Percentiles rank a stretch among this genome's conserved stretches.
Evolutionary conservation across 768 basidiomycete genomes (phyloP).

Genomic region (Tulasnella sp.): DNA sequence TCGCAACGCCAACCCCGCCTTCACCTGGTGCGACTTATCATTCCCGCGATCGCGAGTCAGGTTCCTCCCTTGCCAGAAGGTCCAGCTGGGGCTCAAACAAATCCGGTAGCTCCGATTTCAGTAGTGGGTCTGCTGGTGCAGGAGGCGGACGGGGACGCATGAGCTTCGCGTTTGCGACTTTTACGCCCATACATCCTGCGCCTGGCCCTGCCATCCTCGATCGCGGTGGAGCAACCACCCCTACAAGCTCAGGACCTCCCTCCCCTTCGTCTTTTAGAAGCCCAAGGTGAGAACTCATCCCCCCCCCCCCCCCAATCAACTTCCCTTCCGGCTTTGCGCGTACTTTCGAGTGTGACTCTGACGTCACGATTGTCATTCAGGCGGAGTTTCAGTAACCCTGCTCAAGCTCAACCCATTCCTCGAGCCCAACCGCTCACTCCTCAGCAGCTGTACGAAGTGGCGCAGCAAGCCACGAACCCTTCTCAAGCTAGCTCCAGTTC

Average conservation of each 20-base stretch:
- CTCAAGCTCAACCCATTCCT: constrained; percentile 32
- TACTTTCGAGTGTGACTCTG: constrained; percentile 36
- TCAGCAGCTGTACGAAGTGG: constrained; percentile 68
- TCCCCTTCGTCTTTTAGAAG: constrained; percentile 21
- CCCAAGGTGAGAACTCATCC: constrained; percentile 27
- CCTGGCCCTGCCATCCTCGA: constrained; percentile 4
- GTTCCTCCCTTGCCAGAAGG: constrained; percentile 3
- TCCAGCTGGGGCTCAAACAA: constrained; percentile 28
- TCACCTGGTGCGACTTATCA: constrained; percentile 13
- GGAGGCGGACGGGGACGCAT: constrained; percentile 34
- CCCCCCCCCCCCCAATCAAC: constrained; percentile 33
- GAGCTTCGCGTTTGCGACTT: constrained; percentile 62
- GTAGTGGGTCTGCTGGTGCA: constrained; percentile 24
- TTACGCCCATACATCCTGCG: constrained; percentile 33
- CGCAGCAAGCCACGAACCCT: constrained; percentile 27
- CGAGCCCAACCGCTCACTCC: constrained; percentile 49
- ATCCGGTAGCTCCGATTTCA: constrained; percentile 32
- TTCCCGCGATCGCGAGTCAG: constrained; percentile 18
- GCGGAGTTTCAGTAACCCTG: constrained; percentile 18
- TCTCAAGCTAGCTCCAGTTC: neutral
- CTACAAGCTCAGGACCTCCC: constrained; percentile 26
- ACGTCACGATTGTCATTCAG: constrained; percentile 32
- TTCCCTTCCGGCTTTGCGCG: too few species aligned
- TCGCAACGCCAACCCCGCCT: neutral
- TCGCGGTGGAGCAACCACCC: constrained; percentile 9